phyloP scores from a whole-genome alignment of 805 yeast genomes.

The Komagataella mondaviorum region DNA sequence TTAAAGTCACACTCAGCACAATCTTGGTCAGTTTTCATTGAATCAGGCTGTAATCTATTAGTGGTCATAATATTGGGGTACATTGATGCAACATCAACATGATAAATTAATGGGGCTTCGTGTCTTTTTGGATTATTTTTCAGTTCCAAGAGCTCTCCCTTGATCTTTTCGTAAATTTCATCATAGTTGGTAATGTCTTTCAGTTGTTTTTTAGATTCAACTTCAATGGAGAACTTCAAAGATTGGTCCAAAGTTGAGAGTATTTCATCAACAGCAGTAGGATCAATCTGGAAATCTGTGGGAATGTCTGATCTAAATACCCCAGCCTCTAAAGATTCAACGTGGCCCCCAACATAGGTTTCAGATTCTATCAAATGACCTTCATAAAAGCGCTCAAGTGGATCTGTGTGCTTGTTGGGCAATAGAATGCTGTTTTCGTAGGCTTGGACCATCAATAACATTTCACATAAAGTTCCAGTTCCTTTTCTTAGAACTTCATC shows the following conservation, averaged over 20 bases:
- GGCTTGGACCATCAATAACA: conserved; percentile 95
- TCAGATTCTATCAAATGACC: conserved; percentile 92
- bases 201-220: conserved; percentile 61
- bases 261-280: conserved; percentile 72
- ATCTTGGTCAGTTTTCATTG: conserved; percentile 88
- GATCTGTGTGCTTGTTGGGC: conserved; percentile 91
- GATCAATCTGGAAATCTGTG: conserved; percentile 63
- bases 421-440: conserved; percentile 61
- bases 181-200: conserved; percentile 74
- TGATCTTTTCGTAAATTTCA: conserved; percentile 52
- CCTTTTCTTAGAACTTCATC: conserved; percentile 95
- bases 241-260: conserved; percentile 63
- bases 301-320: conserved; percentile 86
- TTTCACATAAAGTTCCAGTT: conserved; percentile 96
- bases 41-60: conserved; percentile 93
- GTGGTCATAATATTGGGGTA: conserved; percentile 98
- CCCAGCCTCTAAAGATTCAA: conserved; percentile 95
- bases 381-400: conserved; percentile 86
- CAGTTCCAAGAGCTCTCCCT: conserved; percentile 38
- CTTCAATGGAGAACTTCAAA: conserved; percentile 68
- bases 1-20: conserved; percentile 98
- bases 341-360: conserved; percentile 98
- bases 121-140: conserved; percentile 46
- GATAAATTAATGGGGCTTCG: conserved; percentile 84
- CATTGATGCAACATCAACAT: conserved; percentile 99